phyloP scores from a whole-genome alignment of 2,329 filamentous ascomycete species.

The Penicillium thymicola region DNA sequence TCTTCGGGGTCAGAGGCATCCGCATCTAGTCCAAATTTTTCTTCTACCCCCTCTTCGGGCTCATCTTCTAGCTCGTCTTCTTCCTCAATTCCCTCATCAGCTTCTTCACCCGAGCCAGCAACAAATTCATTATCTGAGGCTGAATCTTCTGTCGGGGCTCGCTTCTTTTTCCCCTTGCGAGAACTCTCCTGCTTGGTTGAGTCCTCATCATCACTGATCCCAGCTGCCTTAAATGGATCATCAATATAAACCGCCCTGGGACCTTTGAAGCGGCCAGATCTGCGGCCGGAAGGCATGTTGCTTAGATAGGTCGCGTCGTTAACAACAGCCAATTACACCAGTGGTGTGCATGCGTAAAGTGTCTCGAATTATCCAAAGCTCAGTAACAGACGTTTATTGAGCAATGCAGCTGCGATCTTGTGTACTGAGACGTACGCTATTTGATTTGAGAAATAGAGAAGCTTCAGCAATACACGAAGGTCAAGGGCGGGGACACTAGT shows the following conservation, averaged over 20 bases:
- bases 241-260: conserved; percentile 33
- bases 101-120: conserved; percentile 19
- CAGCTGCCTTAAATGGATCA: conserved; percentile 36
- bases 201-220: conserved; percentile 31
- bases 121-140: conserved; percentile 38
- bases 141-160: conserved; percentile 17
- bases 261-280: conserved; percentile 34
- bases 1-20: conserved; percentile 19
- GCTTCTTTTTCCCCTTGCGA: conserved; percentile 16
- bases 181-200: conserved; percentile 11
- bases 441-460: background rate
- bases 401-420: background rate
- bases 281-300: conserved; percentile 31
- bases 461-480: conserved; percentile 7
- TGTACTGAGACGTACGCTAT: background rate
- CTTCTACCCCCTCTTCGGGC: conserved; percentile 19
- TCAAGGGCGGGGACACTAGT: conserved; percentile 1
- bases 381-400: background rate
- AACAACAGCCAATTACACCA: background rate
- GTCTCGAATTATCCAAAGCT: background rate
- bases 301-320: background rate
- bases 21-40: conserved; percentile 20
- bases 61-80: conserved; percentile 6
- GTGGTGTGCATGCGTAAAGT: background rate
- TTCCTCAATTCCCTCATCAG: conserved; percentile 16